Evolutionary conservation across 805 yeast genomes (phyloP).

Genomic region (Blastobotrys parvus): DNA sequence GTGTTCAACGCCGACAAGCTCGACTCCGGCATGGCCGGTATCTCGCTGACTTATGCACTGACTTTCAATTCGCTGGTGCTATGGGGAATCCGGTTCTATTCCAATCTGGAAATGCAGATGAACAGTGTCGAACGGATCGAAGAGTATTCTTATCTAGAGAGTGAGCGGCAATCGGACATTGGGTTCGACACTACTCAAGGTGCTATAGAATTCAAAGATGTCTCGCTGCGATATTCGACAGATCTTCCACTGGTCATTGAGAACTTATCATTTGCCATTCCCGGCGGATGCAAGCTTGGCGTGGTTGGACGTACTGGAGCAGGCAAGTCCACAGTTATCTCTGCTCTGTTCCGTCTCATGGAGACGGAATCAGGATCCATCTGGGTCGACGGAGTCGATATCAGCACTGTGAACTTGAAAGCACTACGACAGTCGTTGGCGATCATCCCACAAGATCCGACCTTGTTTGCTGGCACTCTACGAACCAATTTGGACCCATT

Average conservation of each 20-base stretch:
- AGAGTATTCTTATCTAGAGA: slow-evolving; percentile 73
- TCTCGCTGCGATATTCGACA: slow-evolving; percentile 81
- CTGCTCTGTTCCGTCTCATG: slow-evolving; percentile 65
- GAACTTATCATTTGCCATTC: slow-evolving; percentile 70
- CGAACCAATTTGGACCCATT: too few relatives aligned
- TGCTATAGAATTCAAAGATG: slow-evolving; percentile 59
- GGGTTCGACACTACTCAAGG: slow-evolving; percentile 55
- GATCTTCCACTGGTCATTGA: slow-evolving; percentile 80
- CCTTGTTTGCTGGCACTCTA: slow-evolving; percentile 78
- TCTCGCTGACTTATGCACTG: slow-evolving; percentile 84
- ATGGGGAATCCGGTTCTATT: slow-evolving; percentile 86
- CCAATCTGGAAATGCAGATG: slow-evolving; percentile 88
- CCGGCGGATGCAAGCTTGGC: slow-evolving; percentile 75
- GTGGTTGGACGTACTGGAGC: slow-evolving; percentile 98
- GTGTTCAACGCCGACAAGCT: slow-evolving; percentile 53
- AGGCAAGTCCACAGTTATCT: slow-evolving; percentile 92
- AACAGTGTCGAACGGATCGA: slow-evolving; percentile 93
- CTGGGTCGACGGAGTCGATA: slow-evolving; percentile 56
- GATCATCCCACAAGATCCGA: too few relatives aligned
- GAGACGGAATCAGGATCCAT: slow-evolving; percentile 53
- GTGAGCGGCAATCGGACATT: slow-evolving; percentile 48
- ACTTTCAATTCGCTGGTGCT: slow-evolving; percentile 79
- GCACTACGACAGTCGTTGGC: slow-evolving; percentile 56
- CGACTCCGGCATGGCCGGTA: slow-evolving; percentile 92
- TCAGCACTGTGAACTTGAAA: slow-evolving; percentile 47